Base-by-base conservation (phyloP, 2,329 filamentous ascomycete genomes). In the Coniochaeta hoffmannii region DNA sequence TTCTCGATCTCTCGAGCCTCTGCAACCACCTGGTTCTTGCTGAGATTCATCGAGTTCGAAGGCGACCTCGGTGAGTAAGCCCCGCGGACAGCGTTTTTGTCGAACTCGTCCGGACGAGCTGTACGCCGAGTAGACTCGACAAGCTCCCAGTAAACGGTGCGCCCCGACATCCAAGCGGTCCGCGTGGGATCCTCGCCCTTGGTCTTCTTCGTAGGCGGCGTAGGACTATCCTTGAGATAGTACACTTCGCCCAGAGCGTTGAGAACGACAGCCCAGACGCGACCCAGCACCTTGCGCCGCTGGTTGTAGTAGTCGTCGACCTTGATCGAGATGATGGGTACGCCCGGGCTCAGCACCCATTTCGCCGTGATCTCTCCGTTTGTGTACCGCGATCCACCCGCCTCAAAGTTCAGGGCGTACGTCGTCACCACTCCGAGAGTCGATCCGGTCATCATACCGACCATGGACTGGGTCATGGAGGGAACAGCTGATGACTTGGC, bases 221-320 rank as follows among this genome's bases (percentile, higher is more conserved):
- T 77, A 0, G 90, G 90, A 7, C 86, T 77, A 51, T 89, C 85
- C 1, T 82, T 87, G 1, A 97, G 76, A 62, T 93, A 96, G 69
- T 87, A 97, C 0, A 96, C 76, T 68, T 99, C 94, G 1, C 94
- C 94, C 9, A 99, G 76, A 0, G 94, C 93, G 67, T 99, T 99
- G 53, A 99, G 72, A n/a, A 85, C 89, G 41, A 93, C 87, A n/a
- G 89, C 90, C 90, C 91, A 97, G 12, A 94, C 81, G 28, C 92
- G 85, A 12, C 83, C 81, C 52, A 85, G 76, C 4, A 80, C 74
- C 66, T 86, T 86, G 30, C 92, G 85, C 62, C 85, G 86, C 26
- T 79, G 69, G 51, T 80, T 92, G 69, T 91, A 94, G 53, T 83
- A 83, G 28, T 96, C 91, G 64, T 99, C 94, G 7, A 96, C 82